These are phyloP conservation scores for Pyricularia pennisetigena DNA, from an alignment of 2,329 filamentous ascomycete species.

Conservation along the genomic window DNA sequence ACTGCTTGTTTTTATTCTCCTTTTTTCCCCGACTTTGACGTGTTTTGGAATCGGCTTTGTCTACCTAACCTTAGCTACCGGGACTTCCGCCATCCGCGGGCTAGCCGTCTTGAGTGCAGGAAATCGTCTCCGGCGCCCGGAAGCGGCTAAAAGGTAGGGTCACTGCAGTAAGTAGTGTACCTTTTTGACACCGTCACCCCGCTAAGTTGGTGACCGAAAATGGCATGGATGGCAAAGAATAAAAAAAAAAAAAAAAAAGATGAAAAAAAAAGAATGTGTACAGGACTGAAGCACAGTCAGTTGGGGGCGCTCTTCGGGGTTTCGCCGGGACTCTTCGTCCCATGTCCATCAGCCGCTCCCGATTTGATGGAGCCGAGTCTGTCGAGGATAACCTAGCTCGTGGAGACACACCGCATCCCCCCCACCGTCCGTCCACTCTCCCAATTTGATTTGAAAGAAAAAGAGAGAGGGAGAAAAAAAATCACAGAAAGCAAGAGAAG, in stretches of 20 bases:
- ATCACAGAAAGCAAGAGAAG: neutral
- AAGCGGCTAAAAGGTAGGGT: neutral
- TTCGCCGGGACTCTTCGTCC: neutral
- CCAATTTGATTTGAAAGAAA: neutral
- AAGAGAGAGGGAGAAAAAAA: neutral
- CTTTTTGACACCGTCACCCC: neutral
- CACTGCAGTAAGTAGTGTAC: neutral
- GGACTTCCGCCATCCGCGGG: neutral
- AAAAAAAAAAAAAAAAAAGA: neutral
- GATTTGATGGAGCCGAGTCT: neutral
- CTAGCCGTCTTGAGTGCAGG: neutral
- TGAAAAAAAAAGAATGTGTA: neutral
- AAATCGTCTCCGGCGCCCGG: neutral
- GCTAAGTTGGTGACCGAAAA: neutral
- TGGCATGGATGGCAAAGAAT: neutral
- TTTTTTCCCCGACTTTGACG: neutral
- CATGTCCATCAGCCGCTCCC: neutral
- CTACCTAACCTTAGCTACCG: neutral
- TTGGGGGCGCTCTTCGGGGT: neutral
- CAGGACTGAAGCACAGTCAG: neutral
- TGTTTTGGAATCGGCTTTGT: neutral
- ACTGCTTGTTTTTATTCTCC: neutral
- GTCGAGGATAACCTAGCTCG: neutral
- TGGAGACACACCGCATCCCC: neutral
- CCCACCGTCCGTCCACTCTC: neutral